Base-by-base conservation (phyloP, 164 flowering plant species). In the Platanus orientalis region DNA sequence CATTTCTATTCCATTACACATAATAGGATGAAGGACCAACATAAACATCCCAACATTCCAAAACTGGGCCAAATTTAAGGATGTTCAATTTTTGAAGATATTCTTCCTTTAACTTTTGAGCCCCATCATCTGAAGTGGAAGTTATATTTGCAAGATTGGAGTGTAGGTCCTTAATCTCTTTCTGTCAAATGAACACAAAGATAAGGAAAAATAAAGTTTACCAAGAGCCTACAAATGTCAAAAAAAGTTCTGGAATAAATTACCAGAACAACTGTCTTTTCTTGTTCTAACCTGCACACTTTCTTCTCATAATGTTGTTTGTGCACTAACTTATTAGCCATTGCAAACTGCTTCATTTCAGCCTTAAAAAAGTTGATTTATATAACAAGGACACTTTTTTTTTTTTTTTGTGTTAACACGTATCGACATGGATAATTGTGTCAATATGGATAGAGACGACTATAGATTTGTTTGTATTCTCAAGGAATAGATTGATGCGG, bases 231-330 rank as follows among this genome's bases (percentile, higher is more conserved):
- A 57, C 28, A 51, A n/a, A 52, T 28, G 39, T 44, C 19, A 55
- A 28, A 12, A 27, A 25, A 59, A 59, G 44, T 45, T 30, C n/a
- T 16, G 28, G 32, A n/a, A 44, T 19, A 58, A 39, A 69, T 55
- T 20, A 92, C 99, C 95, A 79, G 88, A 69, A 88, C 75, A 54
- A 66, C 51, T 68, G 63, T 85, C 71, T 92, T 95, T 64, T 95
- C 97, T 1, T 80, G 88, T 76, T 95, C 97, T 72, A 95, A 62
- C 99, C 10, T 76, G 79, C n/a, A n/a, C 66, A 95, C 83, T 77
- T 92, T 95, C 76, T 86, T 95, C 81, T 92, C 99, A 77, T 85
- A 95, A 71, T 92, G 99, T 70, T 85, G 97, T 63, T 84, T 90
- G 36, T 92, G 85, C 57, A 87, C 82, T 21, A 96, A 78, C 48